phyloP scores from a whole-genome alignment of 148 eudicot species.

The Vaccinium darrowii region DNA sequence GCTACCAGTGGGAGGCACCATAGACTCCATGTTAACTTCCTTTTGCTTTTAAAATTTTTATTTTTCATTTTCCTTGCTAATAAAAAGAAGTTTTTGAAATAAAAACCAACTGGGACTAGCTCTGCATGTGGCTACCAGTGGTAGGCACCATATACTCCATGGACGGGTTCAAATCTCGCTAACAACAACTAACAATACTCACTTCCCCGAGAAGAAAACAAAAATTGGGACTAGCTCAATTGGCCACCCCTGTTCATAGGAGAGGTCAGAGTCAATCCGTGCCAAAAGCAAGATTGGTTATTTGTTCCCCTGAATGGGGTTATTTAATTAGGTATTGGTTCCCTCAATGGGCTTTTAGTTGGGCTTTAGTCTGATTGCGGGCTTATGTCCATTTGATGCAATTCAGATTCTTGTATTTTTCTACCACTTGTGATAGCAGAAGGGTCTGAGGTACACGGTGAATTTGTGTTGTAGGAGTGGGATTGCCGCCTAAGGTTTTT shows the following conservation, averaged over 20 bases:
- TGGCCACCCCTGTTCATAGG: not conserved
- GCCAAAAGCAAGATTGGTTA: not conserved
- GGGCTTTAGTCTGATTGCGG: not conserved
- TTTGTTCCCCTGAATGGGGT: not conserved
- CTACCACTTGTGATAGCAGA: not conserved
- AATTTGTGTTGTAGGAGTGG: slow-evolving; percentile 26
- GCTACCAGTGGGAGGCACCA: too few relatives aligned
- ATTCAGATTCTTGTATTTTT: not conserved
- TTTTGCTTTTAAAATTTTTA: not conserved
- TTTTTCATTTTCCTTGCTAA: not conserved
- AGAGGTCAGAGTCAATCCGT: not conserved
- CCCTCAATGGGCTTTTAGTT: not conserved
- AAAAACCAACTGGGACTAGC: too few relatives aligned
- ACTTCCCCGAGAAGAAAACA: not conserved
- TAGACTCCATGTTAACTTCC: not conserved
- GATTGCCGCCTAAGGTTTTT: slow-evolving; percentile 54
- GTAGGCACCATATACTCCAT: too few relatives aligned
- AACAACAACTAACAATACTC: too few relatives aligned
- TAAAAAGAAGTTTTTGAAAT: too few relatives aligned
- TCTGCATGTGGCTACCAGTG: too few relatives aligned
- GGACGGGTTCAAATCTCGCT: too few relatives aligned
- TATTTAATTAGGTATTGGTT: not conserved
- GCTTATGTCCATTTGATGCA: not conserved
- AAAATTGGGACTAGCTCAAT: not conserved
- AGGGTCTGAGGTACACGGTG: not conserved